These are phyloP conservation scores for Suillus fuscotomentosus DNA, from an alignment of 768 basidiomycete genomes.

Conservation along the genomic window DNA sequence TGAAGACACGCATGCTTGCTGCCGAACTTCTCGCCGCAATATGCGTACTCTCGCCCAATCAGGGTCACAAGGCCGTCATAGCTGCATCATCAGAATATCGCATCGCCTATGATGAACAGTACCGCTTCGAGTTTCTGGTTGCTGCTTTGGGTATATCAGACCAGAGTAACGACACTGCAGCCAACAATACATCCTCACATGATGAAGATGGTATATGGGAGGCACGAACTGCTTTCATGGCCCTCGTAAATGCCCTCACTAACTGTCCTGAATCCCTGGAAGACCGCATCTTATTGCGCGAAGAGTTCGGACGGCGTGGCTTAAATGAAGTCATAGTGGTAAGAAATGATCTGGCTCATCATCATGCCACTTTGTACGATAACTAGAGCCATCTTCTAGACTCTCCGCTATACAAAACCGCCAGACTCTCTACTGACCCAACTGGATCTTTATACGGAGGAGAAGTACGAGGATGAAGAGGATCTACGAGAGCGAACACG, in stretches of 20 bases:
- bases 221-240: constrained; percentile 71
- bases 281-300: constrained; percentile 73
- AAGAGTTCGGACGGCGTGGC: constrained; percentile 81
- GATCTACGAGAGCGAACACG: constrained; percentile 70
- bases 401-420: constrained; percentile 70
- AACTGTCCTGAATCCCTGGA: constrained; percentile 77
- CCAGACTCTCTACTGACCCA: constrained; percentile 80
- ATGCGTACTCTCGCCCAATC: constrained; percentile 66
- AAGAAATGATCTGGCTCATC: constrained; percentile 29
- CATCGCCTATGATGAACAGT: constrained; percentile 64
- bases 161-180: constrained; percentile 32
- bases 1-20: constrained; percentile 65
- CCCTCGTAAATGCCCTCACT: constrained; percentile 75
- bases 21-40: constrained; percentile 84
- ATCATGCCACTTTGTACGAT: neutral
- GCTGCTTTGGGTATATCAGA: constrained; percentile 58
- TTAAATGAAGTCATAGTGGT: constrained; percentile 85
- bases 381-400: constrained; percentile 38
- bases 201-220: constrained; percentile 78
- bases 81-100: constrained; percentile 81
- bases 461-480: constrained; percentile 88
- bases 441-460: constrained; percentile 79
- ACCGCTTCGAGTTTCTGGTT: constrained; percentile 80
- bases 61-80: constrained; percentile 75
- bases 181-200: constrained; percentile 32